These are phyloP conservation scores for Umbelopsis sp. DNA, from an alignment of 192 early-diverging fungal species.

Conservation along the genomic window DNA sequence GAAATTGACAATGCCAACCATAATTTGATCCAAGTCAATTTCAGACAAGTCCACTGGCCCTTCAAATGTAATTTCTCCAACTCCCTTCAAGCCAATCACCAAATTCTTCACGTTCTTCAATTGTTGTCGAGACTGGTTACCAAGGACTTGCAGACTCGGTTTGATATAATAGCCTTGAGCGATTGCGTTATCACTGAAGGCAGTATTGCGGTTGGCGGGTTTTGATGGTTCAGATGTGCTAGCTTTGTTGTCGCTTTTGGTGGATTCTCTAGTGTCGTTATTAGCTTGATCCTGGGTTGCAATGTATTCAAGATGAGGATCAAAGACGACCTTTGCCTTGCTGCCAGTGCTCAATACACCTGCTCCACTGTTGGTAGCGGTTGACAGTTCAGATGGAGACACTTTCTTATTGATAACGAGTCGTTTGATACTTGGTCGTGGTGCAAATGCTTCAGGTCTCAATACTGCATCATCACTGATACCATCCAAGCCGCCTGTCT, in stretches of 20 bases:
- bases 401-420: conserved; percentile 58
- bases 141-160: conserved; percentile 75
- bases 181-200: conserved; percentile 19
- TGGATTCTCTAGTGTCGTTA: neutral
- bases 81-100: conserved; percentile 63
- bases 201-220: conserved; percentile 2
- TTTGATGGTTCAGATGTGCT: neutral
- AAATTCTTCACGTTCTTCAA: conserved; percentile 76
- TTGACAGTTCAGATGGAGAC: conserved; percentile 20
- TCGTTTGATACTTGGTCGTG: conserved; percentile 73
- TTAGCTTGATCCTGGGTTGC: conserved; percentile 2
- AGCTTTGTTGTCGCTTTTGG: neutral
- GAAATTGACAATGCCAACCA: conserved; percentile 81
- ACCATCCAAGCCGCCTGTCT: conserved; percentile 39
- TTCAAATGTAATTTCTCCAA: conserved; percentile 79
- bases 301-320: conserved; percentile 19
- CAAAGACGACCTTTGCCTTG: conserved; percentile 18
- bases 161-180: conserved; percentile 73
- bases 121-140: conserved; percentile 65
- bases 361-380: conserved; percentile 19
- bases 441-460: conserved; percentile 66
- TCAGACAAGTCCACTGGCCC: conserved; percentile 82
- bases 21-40: conserved; percentile 60
- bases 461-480: conserved; percentile 49
- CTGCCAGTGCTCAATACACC: conserved; percentile 11